Evolutionary conservation across 2,329 filamentous ascomycete genomes (phyloP), one percentile per base, ranked within the genome.

Genomic region (Ceratocystis eucalypticola): DNA sequence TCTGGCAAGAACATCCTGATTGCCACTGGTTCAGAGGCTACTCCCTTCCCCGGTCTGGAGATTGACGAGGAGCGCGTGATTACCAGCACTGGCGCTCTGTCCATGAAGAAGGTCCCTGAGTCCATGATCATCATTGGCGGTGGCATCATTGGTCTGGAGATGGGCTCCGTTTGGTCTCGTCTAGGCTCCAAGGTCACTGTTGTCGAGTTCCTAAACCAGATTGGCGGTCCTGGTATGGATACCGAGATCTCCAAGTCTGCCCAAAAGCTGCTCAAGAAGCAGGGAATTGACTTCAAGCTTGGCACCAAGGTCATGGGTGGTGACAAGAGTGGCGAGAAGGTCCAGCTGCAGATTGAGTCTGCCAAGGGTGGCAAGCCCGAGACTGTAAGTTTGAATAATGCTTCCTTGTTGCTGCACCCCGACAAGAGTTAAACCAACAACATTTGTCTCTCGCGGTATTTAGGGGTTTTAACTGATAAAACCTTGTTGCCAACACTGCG

Each of bases 61-160:
- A 89, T 99, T 73, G 94, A 99, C 74, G 94, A 99, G 85, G 91
- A 96, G 87, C 89, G 89, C 76, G 91, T 99, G 72, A 85, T 99
- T 74, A 96, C 91, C 73, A 96, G 91, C 80, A 99, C 94, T 65
- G 94, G 94, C 71, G 94, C 94, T 70, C 88, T 99, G 74, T 83
- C 91, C 50, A 83, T 99, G 69, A 83, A 90, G 73, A 84, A 96
- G 80, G 89, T 99, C 46, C 94, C 94, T 55, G 91, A 96, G 83
- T 94, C 89, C 79, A 88, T 99, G 89, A 82, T 95, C 70, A 94
- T 99, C 73, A 96, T 99, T 75, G 94, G 94, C 72, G 94, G 94
- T 75, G 94, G 94, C 76, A 99, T 99, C 77, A 99, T 99, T 74
- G 94, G 94, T 75, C 85, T 99, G 53, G 94, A 99, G 80, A 99